phyloP scores from a whole-genome alignment of 495 filamentous ascomycete species.

The Tuber calosporum region DNA sequence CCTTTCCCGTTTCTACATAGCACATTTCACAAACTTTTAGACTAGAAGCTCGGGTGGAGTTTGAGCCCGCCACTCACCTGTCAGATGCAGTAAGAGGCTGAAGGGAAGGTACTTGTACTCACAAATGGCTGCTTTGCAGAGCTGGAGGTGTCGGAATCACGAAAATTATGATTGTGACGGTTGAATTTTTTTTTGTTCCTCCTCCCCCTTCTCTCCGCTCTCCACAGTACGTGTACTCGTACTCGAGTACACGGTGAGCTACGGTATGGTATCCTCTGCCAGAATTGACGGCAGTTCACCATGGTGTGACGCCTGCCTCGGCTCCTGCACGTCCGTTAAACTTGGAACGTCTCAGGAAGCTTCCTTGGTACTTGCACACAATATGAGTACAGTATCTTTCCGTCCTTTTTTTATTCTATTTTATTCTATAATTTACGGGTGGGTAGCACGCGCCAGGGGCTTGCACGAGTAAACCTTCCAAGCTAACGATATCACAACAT shows the following conservation, averaged over 20 bases:
- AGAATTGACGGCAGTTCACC: background rate
- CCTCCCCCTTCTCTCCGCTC: background rate
- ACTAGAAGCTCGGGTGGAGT: background rate
- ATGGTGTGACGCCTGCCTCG: slow-evolving; percentile 13
- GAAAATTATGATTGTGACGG: background rate
- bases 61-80: background rate
- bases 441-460: background rate
- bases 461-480: background rate
- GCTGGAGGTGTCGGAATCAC: background rate
- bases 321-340: slow-evolving; percentile 29
- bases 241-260: no score
- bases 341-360: slow-evolving; percentile 29
- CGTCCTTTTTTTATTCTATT: background rate
- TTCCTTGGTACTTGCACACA: slow-evolving; percentile 4
- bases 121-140: background rate
- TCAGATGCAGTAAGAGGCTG: background rate
- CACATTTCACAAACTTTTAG: background rate
- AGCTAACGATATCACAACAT: slow-evolving; percentile 12
- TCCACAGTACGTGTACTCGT: no score
- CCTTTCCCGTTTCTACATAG: background rate
- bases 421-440: no score
- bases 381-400: background rate
- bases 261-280: background rate
- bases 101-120: background rate
- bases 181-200: background rate